Conservation (phyloP, 768 basidiomycete genomes). For the Boletus sp. region DNA sequence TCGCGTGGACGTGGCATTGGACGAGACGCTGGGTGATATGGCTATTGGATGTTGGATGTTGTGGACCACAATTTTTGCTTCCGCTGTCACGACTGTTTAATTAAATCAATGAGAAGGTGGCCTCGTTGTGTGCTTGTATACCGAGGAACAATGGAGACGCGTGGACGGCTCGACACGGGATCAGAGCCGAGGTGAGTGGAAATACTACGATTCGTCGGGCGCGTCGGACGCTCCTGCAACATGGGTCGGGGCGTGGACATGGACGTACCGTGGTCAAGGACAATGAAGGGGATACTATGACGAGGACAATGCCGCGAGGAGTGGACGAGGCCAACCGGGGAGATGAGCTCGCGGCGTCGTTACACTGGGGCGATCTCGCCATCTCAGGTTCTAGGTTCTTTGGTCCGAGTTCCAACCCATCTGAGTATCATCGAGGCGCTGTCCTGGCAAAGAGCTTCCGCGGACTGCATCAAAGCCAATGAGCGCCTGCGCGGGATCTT, state of each 20-base stretch:
- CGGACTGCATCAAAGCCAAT: neutral
- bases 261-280: neutral
- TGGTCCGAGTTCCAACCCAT: neutral
- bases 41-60: neutral
- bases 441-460: too few relatives aligned
- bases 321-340: neutral
- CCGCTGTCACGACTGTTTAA: neutral
- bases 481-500: neutral
- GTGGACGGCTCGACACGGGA: neutral
- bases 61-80: constrained; percentile 8
- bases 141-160: constrained; percentile 6
- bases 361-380: neutral
- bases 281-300: neutral
- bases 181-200: neutral
- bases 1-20: constrained; percentile 10
- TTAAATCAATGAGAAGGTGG: constrained; percentile 7
- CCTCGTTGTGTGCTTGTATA: neutral
- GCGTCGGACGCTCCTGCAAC: neutral
- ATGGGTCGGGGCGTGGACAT: neutral
- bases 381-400: neutral
- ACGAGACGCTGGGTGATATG: neutral
- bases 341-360: neutral
- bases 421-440: too few relatives aligned
- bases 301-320: neutral
- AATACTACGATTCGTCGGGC: too few relatives aligned